Percentiles rank a stretch among this genome's conserved stretches.
These are phyloP conservation scores for Penicillium canariense DNA, from an alignment of 495 filamentous ascomycete species.

Conservation along the genomic window DNA sequence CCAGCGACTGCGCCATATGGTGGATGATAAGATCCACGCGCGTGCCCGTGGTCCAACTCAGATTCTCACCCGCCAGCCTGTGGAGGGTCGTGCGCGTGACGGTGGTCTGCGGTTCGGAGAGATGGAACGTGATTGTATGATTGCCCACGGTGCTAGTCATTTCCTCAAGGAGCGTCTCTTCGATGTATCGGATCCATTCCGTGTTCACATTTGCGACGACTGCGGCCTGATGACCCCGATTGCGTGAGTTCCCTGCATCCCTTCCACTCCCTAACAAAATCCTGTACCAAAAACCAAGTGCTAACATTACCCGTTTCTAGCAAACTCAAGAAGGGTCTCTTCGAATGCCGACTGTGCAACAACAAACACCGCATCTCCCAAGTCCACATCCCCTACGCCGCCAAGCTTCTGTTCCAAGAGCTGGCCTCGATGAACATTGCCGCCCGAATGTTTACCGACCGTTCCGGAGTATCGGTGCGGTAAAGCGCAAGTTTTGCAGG, in stretches of 20 bases:
- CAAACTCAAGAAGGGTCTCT: conserved; percentile 90
- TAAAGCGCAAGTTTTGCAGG: conserved; percentile 1
- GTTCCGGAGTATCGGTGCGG: conserved; percentile 50
- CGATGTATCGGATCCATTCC: conserved; percentile 96
- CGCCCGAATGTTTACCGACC: conserved; percentile 88
- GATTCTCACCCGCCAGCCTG: conserved; percentile 97
- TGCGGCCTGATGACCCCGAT: conserved; percentile 98
- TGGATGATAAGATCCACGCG: conserved; percentile 99
- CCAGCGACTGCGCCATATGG: conserved; percentile 98
- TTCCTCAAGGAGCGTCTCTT: conserved; percentile 98
- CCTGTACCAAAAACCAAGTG: not conserved
- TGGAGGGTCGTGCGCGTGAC: conserved; percentile 95
- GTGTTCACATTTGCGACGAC: conserved; percentile 97
- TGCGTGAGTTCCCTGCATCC: conserved; percentile 68
- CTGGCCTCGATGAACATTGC: conserved; percentile 98
- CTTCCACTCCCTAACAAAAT: not conserved
- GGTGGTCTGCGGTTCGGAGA: conserved; percentile 99
- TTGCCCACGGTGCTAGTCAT: conserved; percentile 91
- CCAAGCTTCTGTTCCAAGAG: conserved; percentile 98
- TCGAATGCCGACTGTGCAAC: conserved; percentile 95
- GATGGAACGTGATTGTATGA: conserved; percentile 99
- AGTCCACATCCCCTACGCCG: conserved; percentile 95
- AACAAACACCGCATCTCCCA: conserved; percentile 99
- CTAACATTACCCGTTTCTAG: conserved; percentile 40
- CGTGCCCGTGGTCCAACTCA: conserved; percentile 92